phyloP scores from a whole-genome alignment of 768 basidiomycete genomes.

The Mycena capillaripes region DNA sequence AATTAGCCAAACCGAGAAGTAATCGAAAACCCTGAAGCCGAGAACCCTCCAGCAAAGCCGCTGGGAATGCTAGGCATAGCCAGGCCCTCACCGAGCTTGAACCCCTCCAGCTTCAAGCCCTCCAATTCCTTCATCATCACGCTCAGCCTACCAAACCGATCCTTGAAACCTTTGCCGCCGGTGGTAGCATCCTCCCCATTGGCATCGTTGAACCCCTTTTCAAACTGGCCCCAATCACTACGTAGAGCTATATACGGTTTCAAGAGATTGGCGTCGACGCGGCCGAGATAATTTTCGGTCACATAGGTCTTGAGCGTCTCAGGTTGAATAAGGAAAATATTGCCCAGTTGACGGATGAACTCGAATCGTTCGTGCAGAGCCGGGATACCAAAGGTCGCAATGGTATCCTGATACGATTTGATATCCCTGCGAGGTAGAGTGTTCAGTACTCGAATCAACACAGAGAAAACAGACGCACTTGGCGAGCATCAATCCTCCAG shows the following conservation, averaged over 20 bases:
- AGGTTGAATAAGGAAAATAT: constrained; percentile 96
- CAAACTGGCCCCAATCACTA: constrained; percentile 91
- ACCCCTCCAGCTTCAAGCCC: constrained; percentile 63
- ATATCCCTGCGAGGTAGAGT: constrained; percentile 76
- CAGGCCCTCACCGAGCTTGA: constrained; percentile 63
- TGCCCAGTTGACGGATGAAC: constrained; percentile 97
- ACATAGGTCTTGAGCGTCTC: constrained; percentile 97
- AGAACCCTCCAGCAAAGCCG: constrained; percentile 64
- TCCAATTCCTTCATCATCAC: constrained; percentile 93
- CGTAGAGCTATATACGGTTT: constrained; percentile 93
- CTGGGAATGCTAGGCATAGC: constrained; percentile 70
- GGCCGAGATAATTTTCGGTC: constrained; percentile 92
- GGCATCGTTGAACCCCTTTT: constrained; percentile 81
- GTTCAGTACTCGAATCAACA: not conserved
- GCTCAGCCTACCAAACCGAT: constrained; percentile 81
- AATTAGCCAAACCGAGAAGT: constrained; percentile 59
- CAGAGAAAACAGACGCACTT: constrained; percentile 71
- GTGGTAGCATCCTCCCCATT: constrained; percentile 57
- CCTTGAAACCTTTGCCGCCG: constrained; percentile 63
- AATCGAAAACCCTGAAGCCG: constrained; percentile 60
- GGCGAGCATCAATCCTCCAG: constrained; percentile 97
- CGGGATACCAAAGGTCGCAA: constrained; percentile 86
- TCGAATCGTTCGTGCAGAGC: constrained; percentile 95
- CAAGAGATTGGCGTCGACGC: constrained; percentile 89
- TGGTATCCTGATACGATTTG: constrained; percentile 94